Base-by-base conservation (phyloP, 257 asterid genomes). In the Craterostigma plantagineum region DNA sequence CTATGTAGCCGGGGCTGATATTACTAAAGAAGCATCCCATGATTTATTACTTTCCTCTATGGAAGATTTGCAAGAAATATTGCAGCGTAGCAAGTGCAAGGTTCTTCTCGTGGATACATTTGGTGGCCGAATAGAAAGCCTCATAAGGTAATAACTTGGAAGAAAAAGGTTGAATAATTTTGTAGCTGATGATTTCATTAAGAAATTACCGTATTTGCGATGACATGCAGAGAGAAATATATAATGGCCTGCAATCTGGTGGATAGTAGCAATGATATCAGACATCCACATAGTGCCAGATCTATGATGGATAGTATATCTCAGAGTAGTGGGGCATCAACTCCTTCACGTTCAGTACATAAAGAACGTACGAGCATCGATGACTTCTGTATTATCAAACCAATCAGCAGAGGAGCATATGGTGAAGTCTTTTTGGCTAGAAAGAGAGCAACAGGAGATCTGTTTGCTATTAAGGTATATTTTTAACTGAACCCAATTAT, bases 341-440 rank as follows among this genome's bases (percentile, higher is more conserved):
- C 92, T 50, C 91, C 96, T 51, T 68, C 75, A 49, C 80, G 71
- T 64, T 61, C 77, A 42, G 64, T 67, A 8, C 77, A 68, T 51
- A 86, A 72, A 64, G 94, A 85, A 51, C 71, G 93, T 46, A 73
- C 71, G 52, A 78, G 81, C 71, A 86, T 86, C 61, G 75, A 76
- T 54, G 97, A 86, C 49, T 86, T 86, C 68, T 92, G 76, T 58
- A 78, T 81, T 51, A 78, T 86, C 48, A 86, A 86, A 65, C 95
- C 93, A 30, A 71, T 86, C 62, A 86, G 92, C 57, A 66, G 94
- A 57, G 97, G 97, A 60, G 95, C 97, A 54, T 86, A 76, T 57
- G 97, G 97, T 51, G 78, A 75, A 69, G 95, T 86, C 35, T 86
- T 69, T 59, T 72, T 86, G 65, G 87, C 97, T 15, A 68, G 93